A percentile compares a stretch with the other conserved stretches of the same genome.
Conservation (phyloP, 306 rosid species). For the Lathyrus sativus region DNA sequence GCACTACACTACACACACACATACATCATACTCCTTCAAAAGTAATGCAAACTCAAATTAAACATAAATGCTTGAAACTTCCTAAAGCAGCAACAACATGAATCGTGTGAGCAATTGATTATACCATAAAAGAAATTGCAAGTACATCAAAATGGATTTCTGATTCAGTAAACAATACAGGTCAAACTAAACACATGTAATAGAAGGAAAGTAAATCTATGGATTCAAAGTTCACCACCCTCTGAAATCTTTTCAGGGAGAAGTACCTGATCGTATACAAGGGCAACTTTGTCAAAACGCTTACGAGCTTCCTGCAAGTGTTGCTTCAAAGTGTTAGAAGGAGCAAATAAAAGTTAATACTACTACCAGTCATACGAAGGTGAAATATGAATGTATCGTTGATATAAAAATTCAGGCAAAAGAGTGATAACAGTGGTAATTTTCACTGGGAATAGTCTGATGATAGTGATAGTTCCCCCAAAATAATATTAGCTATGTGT, state of each 20-base stretch:
- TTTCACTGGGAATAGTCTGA: constrained; percentile 20
- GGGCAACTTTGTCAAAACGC: constrained; percentile 79
- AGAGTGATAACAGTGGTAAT: constrained; percentile 11
- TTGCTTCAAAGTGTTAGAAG: constrained; percentile 39
- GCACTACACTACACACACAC: constrained; percentile 1
- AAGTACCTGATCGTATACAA: constrained; percentile 72
- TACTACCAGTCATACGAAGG: constrained; percentile 25
- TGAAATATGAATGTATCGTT: constrained; percentile 20
- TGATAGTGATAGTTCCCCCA: neutral
- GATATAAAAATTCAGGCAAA: constrained; percentile 27
- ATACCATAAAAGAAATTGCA: constrained; percentile 2
- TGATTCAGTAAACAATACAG: constrained; percentile 17
- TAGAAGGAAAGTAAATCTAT: constrained; percentile 28
- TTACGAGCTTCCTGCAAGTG: constrained; percentile 80
- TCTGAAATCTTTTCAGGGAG: constrained; percentile 31
- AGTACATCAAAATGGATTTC: constrained; percentile 14
- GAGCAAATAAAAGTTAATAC: neutral
- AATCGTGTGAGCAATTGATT: neutral
- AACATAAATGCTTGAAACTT: constrained; percentile 10
- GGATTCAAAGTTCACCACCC: constrained; percentile 19
- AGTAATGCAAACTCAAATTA: constrained; percentile 31
- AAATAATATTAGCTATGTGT: constrained; percentile 5
- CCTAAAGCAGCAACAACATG: constrained; percentile 11
- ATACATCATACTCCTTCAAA: constrained; percentile 20
- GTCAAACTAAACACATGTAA: constrained; percentile 8